Evolutionary conservation across 352 stramenopile species (phyloP).

Genomic region (Phytophthora lateralis): DNA sequence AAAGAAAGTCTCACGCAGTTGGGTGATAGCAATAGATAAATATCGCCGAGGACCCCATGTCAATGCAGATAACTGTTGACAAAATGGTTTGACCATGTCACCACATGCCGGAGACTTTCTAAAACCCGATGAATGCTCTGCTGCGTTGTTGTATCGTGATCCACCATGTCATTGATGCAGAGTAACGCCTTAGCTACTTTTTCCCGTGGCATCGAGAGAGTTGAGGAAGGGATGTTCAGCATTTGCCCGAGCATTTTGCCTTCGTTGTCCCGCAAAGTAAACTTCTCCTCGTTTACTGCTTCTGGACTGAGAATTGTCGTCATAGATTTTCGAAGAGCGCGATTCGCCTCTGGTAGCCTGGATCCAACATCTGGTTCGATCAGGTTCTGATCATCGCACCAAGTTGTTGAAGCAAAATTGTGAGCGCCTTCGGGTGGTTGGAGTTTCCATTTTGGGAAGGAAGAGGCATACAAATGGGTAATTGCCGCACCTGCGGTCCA

Average conservation of each 20-base stretch:
- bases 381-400: conserved; percentile 16
- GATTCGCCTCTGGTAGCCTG: conserved; percentile 1
- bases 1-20: conserved; percentile 1
- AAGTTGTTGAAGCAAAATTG: conserved; percentile 1
- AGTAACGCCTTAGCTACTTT: conserved; percentile 7
- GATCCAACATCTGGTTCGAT: conserved; percentile 11
- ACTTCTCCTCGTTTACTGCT: conserved; percentile 12
- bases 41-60: neutral
- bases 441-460: conserved; percentile 3
- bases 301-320: conserved; percentile 7
- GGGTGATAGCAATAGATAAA: neutral
- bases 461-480: conserved; percentile 8
- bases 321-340: conserved; percentile 6
- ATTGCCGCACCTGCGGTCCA: conserved; percentile 12
- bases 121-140: conserved; percentile 2
- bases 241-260: conserved; percentile 13
- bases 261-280: conserved; percentile 5
- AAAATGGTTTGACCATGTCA: conserved; percentile 12
- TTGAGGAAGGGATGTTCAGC: conserved; percentile 10
- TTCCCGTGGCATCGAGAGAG: conserved; percentile 5
- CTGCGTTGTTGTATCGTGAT: neutral
- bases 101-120: conserved; percentile 9
- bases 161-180: neutral
- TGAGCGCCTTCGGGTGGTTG: conserved; percentile 2
- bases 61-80: conserved; percentile 1